phyloP scores from a whole-genome alignment of 306 rosid genomes.

The Biancaea sappan region DNA sequence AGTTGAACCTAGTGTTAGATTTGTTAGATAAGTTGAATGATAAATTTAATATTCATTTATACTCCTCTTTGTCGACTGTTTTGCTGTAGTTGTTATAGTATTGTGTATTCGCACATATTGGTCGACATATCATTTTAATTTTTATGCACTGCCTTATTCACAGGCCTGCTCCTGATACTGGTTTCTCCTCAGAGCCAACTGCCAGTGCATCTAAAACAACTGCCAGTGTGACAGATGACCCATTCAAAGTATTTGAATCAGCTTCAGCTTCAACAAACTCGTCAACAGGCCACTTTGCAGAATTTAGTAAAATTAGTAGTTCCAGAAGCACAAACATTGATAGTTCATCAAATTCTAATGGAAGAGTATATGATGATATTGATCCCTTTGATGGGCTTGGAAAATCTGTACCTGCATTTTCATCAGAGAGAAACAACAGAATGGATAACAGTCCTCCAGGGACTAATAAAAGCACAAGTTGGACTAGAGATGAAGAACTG shows the following conservation, averaged over 20 bases:
- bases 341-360: constrained; percentile 53
- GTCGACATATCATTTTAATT: constrained; percentile 28
- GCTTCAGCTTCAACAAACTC: constrained; percentile 40
- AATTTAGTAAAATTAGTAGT: constrained; percentile 63
- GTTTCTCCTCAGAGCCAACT: constrained; percentile 61
- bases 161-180: constrained; percentile 72
- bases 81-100: not conserved
- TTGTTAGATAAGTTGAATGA: not conserved
- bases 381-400: constrained; percentile 84
- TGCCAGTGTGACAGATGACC: constrained; percentile 58
- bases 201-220: constrained; percentile 49
- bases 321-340: constrained; percentile 59
- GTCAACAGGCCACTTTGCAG: constrained; percentile 53
- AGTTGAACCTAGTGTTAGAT: not conserved
- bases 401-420: constrained; percentile 68
- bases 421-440: constrained; percentile 62
- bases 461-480: constrained; percentile 52
- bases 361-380: constrained; percentile 59
- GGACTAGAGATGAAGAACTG: constrained; percentile 57
- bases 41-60: not conserved
- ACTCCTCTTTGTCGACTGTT: not conserved
- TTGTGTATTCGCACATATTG: constrained; percentile 22
- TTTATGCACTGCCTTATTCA: constrained; percentile 32
- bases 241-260: constrained; percentile 66
- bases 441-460: constrained; percentile 56